These are phyloP conservation scores for Globisporangium viniferum DNA, from an alignment of 352 stramenopile species.

Conservation along the genomic window DNA sequence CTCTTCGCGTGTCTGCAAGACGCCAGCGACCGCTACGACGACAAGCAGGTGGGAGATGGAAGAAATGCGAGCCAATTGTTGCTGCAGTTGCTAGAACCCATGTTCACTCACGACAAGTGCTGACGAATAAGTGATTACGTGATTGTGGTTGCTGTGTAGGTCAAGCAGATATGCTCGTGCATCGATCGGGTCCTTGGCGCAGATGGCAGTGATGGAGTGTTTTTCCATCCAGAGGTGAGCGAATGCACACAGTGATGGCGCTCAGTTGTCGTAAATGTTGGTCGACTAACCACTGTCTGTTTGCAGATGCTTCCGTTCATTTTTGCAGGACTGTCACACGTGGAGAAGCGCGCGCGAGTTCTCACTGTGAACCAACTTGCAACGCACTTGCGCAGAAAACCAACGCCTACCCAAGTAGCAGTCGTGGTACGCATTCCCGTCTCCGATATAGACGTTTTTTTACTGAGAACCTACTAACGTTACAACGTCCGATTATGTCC, in stretches of 20 bases:
- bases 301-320: constrained; percentile 71
- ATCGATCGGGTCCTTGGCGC: constrained; percentile 73
- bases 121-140: not conserved
- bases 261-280: not conserved
- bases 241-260: not conserved
- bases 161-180: constrained; percentile 67
- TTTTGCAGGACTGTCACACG: constrained; percentile 59
- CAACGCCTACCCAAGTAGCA: constrained; percentile 42
- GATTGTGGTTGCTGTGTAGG: constrained; percentile 23
- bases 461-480: not conserved
- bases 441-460: not conserved
- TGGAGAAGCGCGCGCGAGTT: constrained; percentile 51
- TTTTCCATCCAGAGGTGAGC: constrained; percentile 64
- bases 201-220: constrained; percentile 48
- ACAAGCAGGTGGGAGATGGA: constrained; percentile 43
- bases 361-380: constrained; percentile 76
- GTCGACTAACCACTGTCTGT: not conserved
- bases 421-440: constrained; percentile 37
- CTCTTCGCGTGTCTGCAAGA: constrained; percentile 78
- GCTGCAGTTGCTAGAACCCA: not conserved
- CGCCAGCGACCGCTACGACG: constrained; percentile 58
- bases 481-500: not conserved
- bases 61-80: not conserved
- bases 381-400: constrained; percentile 51
- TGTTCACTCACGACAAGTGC: not conserved